Evolutionary conservation across 2,329 filamentous ascomycete species (phyloP).

Genomic region (Sarocladium brachiariae): DNA sequence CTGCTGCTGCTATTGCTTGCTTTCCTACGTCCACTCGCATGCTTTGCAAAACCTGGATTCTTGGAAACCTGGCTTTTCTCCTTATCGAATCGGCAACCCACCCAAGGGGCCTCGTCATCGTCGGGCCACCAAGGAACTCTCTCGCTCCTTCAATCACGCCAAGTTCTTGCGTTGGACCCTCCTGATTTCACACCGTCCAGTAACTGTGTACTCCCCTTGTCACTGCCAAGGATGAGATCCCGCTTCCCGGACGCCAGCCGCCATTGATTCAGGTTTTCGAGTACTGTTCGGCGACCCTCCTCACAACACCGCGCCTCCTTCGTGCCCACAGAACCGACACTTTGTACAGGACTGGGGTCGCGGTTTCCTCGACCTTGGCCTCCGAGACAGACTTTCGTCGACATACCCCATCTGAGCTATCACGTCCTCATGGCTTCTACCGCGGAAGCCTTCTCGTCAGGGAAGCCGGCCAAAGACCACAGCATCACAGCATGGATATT

Average conservation of each 20-base stretch:
- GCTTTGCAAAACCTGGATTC: neutral
- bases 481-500: neutral
- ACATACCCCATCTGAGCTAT: neutral
- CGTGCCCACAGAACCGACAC: too few species aligned
- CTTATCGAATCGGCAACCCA: neutral
- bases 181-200: too few species aligned
- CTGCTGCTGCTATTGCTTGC: neutral
- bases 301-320: too few species aligned
- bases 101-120: neutral
- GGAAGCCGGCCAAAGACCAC: neutral
- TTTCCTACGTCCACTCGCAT: neutral
- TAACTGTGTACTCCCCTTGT: neutral
- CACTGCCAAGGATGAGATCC: neutral
- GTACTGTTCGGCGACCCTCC: too few species aligned
- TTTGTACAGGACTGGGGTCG: too few species aligned
- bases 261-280: conserved; percentile 6
- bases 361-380: neutral
- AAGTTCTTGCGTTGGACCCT: too few species aligned
- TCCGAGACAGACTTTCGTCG: neutral
- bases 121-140: neutral
- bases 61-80: neutral
- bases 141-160: neutral
- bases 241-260: neutral
- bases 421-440: neutral
- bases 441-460: neutral